Percentiles rank a stretch among this genome's conserved stretches.
Conservation (phyloP, 805 yeast genomes). For the Saccharomycodes ludwigii region DNA sequence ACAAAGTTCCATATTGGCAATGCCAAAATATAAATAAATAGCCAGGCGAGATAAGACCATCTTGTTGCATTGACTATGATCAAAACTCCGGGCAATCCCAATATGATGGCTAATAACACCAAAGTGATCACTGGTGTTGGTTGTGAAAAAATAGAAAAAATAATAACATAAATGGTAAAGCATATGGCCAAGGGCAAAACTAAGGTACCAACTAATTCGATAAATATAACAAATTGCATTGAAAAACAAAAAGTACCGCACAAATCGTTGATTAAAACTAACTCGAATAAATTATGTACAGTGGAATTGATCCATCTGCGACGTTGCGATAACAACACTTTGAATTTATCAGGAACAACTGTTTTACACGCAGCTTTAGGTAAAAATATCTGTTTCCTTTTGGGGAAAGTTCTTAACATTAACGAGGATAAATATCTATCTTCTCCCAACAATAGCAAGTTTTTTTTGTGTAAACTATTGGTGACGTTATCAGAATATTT, state of each 20-base stretch:
- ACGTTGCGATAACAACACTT: slow-evolving; percentile 76
- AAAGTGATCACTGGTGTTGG: slow-evolving; percentile 76
- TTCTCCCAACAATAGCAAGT: slow-evolving; percentile 76
- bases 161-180: slow-evolving; percentile 69
- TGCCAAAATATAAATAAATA: slow-evolving; percentile 63
- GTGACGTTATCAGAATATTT: slow-evolving; percentile 79
- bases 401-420: slow-evolving; percentile 83
- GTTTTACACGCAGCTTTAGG: slow-evolving; percentile 91
- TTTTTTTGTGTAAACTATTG: slow-evolving; percentile 76
- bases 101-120: slow-evolving; percentile 59
- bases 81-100: slow-evolving; percentile 77
- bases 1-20: slow-evolving; percentile 92
- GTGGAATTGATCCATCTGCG: slow-evolving; percentile 97
- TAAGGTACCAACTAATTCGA: slow-evolving; percentile 78
- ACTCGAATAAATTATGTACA: slow-evolving; percentile 82
- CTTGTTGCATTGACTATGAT: slow-evolving; percentile 74
- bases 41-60: slow-evolving; percentile 62
- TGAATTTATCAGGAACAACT: slow-evolving; percentile 72
- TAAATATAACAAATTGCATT: slow-evolving; percentile 81
- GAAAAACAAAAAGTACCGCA: slow-evolving; percentile 94
- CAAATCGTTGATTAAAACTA: slow-evolving; percentile 69
- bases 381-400: slow-evolving; percentile 73
- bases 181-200: slow-evolving; percentile 82
- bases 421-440: slow-evolving; percentile 77
- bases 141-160: slow-evolving; percentile 51